Evolutionary conservation across 2,329 filamentous ascomycete species (phyloP), one percentile per base, ranked within the genome.

Genomic region (Ceratocystis huliohia): DNA sequence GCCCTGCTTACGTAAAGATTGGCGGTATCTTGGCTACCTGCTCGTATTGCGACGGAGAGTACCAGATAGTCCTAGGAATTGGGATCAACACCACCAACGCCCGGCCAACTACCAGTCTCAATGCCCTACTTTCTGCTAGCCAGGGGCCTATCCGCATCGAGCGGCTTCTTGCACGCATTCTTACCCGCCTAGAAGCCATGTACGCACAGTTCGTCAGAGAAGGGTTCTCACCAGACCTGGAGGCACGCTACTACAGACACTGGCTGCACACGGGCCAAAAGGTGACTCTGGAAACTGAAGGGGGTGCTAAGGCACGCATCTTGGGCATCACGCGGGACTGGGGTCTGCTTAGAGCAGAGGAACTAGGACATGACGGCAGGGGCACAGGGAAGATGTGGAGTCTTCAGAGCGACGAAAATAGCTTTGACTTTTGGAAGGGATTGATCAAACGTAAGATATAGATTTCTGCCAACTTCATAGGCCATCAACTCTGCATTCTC

Each of bases 381-480:
- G 78, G 81, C 1, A 96, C 89, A 0, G 92, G 93, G 0, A 88
- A 83, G 75, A 79, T 88, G 63, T 93, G 88, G 83, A 84, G 88
- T 71, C 76, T 99, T 76, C 92, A 96, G 79, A 96, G 91, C 74
- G 94, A 99, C 75, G 91, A 92, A 74, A 99, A 99, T 73, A 96
- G 92, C 75, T 99, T 99, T 78, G 94, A 99, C 76, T 99, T 96
- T 75, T 96, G 96, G 78, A 89, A 84, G 73, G 94, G 94, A 0
- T 73, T 99, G 72, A 78, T 99, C 22, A 90, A 85, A 78, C 83
- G 87, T 72, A 97, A 96, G 79, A 75, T 86, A 1, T 91, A 73
- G 69, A 30, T 61, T 50, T 50, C 48, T 20, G 48, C 20, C 3
- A n/a, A 41, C 37, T 41, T 3, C 3, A 41, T 41, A 41, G 10